Percentiles rank a stretch among this genome's conserved stretches.
Conservation (phyloP, 768 basidiomycete genomes). For the Naganishia vishniacii region DNA sequence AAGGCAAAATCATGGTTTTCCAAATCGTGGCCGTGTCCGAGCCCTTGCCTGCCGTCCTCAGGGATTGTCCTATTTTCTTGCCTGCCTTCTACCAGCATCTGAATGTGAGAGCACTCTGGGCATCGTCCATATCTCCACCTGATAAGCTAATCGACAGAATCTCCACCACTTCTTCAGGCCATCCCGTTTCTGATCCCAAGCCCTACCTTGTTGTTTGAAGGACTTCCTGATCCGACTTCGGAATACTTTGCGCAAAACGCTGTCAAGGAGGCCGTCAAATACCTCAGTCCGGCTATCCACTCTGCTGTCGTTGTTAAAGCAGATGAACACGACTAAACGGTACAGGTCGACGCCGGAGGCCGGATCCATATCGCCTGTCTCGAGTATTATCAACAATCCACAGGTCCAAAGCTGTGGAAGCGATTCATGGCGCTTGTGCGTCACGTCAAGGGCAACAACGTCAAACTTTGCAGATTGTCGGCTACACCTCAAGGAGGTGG, state of each 20-base stretch:
- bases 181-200: slow-evolving; percentile 56
- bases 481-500: slow-evolving; percentile 96
- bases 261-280: slow-evolving; percentile 37
- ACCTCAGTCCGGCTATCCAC: slow-evolving; percentile 45
- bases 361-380: slow-evolving; percentile 76
- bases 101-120: slow-evolving; percentile 36
- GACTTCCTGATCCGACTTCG: slow-evolving; percentile 41
- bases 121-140: too few species aligned
- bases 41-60: slow-evolving; percentile 26
- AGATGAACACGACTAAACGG: slow-evolving; percentile 55
- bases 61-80: slow-evolving; percentile 50
- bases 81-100: slow-evolving; percentile 22
- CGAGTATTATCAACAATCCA: slow-evolving; percentile 68
- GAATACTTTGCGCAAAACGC: slow-evolving; percentile 40
- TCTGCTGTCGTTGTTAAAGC: slow-evolving; percentile 38
- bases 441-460: slow-evolving; percentile 75
- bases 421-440: slow-evolving; percentile 69
- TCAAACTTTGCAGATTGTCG: slow-evolving; percentile 89
- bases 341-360: slow-evolving; percentile 77
- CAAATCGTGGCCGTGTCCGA: slow-evolving; percentile 26
- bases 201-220: slow-evolving; percentile 42
- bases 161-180: slow-evolving; percentile 49
- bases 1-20: slow-evolving; percentile 22
- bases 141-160: neutral
- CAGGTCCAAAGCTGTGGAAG: slow-evolving; percentile 54